Conservation (phyloP, 495 filamentous ascomycete genomes). For the Xylaria intraflava region DNA sequence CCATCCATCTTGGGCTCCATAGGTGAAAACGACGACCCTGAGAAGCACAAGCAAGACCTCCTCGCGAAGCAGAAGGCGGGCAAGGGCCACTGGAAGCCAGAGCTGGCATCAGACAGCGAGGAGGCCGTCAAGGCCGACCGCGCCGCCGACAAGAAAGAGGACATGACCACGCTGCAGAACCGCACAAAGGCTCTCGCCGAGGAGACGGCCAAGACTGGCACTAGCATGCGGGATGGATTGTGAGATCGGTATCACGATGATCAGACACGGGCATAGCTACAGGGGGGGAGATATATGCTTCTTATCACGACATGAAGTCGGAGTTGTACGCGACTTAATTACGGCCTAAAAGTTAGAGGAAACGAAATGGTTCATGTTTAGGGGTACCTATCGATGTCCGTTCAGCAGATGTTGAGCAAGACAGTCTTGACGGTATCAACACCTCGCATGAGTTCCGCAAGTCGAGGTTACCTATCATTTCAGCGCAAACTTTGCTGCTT, state of each 20-base stretch:
- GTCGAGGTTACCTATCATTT: conserved; percentile 1
- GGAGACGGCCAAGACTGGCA: conserved; percentile 40
- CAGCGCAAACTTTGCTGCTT: background rate
- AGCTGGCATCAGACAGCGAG: conserved; percentile 75
- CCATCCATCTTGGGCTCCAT: conserved; percentile 18
- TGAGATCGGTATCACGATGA: conserved; percentile 10
- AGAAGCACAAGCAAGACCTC: conserved; percentile 66
- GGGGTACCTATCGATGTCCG: background rate
- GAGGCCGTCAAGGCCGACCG: conserved; percentile 58
- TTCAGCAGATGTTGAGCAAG: background rate
- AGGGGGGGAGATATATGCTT: no score
- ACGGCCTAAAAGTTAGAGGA: no score
- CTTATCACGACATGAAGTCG: background rate
- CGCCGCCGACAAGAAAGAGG: conserved; percentile 19
- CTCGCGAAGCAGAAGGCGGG: conserved; percentile 65
- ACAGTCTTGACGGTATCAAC: background rate
- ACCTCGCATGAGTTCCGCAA: background rate
- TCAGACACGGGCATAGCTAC: no score
- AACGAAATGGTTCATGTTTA: background rate
- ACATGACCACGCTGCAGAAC: conserved; percentile 42
- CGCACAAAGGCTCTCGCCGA: conserved; percentile 44
- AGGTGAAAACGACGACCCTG: conserved; percentile 39
- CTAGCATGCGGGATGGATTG: conserved; percentile 41
- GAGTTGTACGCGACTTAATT: no score
- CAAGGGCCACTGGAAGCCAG: conserved; percentile 72